These are phyloP conservation scores for Anthostomella pinea DNA, from an alignment of 2,329 filamentous ascomycete species.

Conservation along the genomic window DNA sequence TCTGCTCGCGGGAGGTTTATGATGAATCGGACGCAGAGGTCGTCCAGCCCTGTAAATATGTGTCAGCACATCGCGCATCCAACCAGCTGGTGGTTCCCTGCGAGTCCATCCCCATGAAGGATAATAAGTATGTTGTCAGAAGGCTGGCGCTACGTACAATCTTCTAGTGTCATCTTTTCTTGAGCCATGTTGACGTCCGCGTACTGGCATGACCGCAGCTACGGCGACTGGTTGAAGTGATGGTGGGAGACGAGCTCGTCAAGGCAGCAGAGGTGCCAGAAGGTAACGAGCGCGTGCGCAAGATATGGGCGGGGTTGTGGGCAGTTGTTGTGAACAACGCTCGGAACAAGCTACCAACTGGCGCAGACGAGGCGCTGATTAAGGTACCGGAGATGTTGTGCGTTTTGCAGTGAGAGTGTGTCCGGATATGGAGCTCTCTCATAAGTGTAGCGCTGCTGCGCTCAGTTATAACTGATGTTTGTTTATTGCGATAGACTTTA, in stretches of 20 bases:
- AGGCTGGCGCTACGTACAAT: slow-evolving; percentile 58
- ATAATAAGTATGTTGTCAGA: too few relatives aligned
- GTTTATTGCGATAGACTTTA: not conserved
- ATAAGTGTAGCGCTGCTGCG: too few relatives aligned
- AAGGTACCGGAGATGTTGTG: too few relatives aligned
- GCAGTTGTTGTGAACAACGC: slow-evolving; percentile 12
- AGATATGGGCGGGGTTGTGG: slow-evolving; percentile 9
- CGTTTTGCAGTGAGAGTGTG: too few relatives aligned
- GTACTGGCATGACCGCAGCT: slow-evolving; percentile 24
- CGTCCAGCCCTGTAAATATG: slow-evolving; percentile 74
- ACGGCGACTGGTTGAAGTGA: slow-evolving; percentile 1
- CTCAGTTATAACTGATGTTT: not conserved
- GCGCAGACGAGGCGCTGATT: not conserved
- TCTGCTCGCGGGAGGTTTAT: slow-evolving; percentile 94
- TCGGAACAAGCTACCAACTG: slow-evolving; percentile 1
- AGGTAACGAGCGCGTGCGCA: slow-evolving; percentile 8
- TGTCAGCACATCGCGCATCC: slow-evolving; percentile 14
- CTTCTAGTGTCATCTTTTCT: slow-evolving; percentile 81
- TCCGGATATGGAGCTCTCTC: too few relatives aligned
- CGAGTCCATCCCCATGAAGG: too few relatives aligned
- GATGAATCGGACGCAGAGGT: slow-evolving; percentile 96
- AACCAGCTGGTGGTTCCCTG: too few relatives aligned
- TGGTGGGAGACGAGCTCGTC: not conserved
- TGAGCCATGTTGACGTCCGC: slow-evolving; percentile 63
- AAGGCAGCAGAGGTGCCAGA: slow-evolving; percentile 2